phyloP scores from a whole-genome alignment of 2,329 filamentous ascomycete species.

The Cytospora piceae region DNA sequence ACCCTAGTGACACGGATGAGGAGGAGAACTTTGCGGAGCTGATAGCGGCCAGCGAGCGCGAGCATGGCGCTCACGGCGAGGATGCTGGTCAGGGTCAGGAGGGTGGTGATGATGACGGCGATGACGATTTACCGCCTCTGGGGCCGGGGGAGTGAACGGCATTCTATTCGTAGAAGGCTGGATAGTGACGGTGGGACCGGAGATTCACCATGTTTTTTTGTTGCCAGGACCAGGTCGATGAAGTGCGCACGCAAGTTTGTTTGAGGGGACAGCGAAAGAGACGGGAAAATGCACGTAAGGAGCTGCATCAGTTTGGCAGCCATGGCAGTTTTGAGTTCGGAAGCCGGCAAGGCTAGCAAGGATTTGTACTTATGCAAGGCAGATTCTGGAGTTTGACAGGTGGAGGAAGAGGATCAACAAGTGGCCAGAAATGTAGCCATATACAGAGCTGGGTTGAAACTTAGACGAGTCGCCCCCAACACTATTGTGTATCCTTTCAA shows the following conservation, averaged over 20 bases:
- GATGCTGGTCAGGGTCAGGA: neutral
- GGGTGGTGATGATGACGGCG: neutral
- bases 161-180: neutral
- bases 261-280: neutral
- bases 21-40: conserved; percentile 11
- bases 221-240: neutral
- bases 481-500: neutral
- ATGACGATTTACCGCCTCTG: conserved; percentile 1
- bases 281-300: neutral
- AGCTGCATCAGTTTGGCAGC: neutral
- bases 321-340: neutral
- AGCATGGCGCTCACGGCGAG: neutral
- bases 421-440: neutral
- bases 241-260: neutral
- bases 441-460: neutral
- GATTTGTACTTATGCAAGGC: conserved; percentile 19
- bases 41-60: neutral
- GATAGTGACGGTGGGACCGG: neutral
- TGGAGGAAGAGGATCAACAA: neutral
- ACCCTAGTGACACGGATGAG: neutral
- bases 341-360: conserved; percentile 22
- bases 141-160: neutral
- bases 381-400: conserved; percentile 2
- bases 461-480: neutral
- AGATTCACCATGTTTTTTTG: neutral